Conservation (phyloP, 345 rosid genomes). For the Populus deltoides region DNA sequence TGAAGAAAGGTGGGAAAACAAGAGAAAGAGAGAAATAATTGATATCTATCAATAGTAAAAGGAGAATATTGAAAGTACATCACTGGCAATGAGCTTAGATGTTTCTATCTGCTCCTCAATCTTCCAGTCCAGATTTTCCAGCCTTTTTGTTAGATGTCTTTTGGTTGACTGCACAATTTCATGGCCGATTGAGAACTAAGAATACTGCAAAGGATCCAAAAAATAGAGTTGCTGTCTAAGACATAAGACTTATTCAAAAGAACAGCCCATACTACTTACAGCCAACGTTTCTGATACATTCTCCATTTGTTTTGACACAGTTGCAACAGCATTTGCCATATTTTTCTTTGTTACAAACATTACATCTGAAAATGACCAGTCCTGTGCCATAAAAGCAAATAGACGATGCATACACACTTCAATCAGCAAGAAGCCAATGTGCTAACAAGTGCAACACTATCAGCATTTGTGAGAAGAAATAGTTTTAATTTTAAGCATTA, state of each 20-base stretch:
- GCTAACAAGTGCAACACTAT: constrained; percentile 9
- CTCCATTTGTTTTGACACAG: constrained; percentile 77
- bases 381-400: constrained; percentile 45
- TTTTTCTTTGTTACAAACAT: constrained; percentile 91
- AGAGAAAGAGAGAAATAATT: background rate
- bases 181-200: background rate
- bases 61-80: constrained; percentile 36
- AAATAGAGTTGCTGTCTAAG: background rate
- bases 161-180: constrained; percentile 63
- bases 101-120: constrained; percentile 72
- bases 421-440: background rate
- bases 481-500: constrained; percentile 5
- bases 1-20: background rate
- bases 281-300: constrained; percentile 69
- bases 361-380: constrained; percentile 80
- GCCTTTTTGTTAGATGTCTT: constrained; percentile 71
- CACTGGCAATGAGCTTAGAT: constrained; percentile 57
- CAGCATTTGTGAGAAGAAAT: background rate
- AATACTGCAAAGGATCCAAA: constrained; percentile 6
- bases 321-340: constrained; percentile 76
- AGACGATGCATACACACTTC: background rate
- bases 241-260: background rate
- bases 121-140: constrained; percentile 82
- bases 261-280: constrained; percentile 39
- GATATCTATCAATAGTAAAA: background rate